These are phyloP conservation scores for Papilionanthe hybrid DNA, from an alignment of 116 monocot genomes.

Conservation along the genomic window DNA sequence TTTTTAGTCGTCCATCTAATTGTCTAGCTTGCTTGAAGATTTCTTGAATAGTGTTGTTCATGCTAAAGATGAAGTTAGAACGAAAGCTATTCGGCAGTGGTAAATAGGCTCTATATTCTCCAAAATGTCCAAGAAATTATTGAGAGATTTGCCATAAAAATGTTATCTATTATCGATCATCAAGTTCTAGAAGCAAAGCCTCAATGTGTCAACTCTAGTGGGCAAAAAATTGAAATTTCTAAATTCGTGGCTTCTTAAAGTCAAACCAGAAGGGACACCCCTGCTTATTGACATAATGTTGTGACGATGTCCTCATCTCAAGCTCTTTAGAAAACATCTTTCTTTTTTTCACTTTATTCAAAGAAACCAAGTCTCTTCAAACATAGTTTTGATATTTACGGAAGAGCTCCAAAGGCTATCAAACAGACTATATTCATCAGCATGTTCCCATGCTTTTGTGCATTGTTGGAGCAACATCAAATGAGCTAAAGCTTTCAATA, in stretches of 20 bases:
- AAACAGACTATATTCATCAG: constrained; percentile 82
- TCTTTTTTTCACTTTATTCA: constrained; percentile 86
- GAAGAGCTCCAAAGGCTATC: constrained; percentile 69
- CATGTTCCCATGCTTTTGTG: constrained; percentile 69
- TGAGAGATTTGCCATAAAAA: too few species aligned
- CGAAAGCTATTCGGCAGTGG: too few species aligned
- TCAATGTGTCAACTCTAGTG: too few species aligned
- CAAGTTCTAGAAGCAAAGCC: too few species aligned
- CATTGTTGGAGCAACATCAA: constrained; percentile 63
- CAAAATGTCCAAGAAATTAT: too few species aligned
- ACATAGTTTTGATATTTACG: constrained; percentile 84
- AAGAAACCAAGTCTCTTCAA: constrained; percentile 81
- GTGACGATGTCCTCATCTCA: constrained; percentile 34
- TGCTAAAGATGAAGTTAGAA: too few species aligned
- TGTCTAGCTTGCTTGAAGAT: constrained; percentile 71
- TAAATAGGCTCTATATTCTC: too few species aligned
- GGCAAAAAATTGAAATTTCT: constrained; percentile 17
- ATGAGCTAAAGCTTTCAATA: constrained; percentile 67
- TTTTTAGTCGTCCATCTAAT: constrained; percentile 63
- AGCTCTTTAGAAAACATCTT: constrained; percentile 60
- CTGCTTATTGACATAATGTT: constrained; percentile 16
- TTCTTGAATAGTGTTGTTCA: constrained; percentile 41
- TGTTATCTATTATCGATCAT: too few species aligned
- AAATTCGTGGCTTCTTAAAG: constrained; percentile 35
- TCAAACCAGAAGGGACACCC: constrained; percentile 24